phyloP scores from a whole-genome alignment of 164 flowering plant genomes.

The Tetracentron sinense region DNA sequence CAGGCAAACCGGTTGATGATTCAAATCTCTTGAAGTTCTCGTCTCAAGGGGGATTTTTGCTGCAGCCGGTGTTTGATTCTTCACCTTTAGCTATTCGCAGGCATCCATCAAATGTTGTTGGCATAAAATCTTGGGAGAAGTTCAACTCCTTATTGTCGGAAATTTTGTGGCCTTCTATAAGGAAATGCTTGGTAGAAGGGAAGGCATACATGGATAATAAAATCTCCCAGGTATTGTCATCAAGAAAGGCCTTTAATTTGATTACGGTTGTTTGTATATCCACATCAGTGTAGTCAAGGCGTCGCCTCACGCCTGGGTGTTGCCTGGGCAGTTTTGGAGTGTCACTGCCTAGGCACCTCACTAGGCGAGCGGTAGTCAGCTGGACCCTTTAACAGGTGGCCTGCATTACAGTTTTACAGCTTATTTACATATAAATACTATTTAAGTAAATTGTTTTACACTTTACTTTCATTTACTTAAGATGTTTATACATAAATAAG shows the following conservation, averaged over 20 bases:
- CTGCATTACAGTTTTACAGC: no score
- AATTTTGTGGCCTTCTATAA: conserved; percentile 57
- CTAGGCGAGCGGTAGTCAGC: no score
- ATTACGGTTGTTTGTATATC: no score
- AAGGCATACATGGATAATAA: conserved; percentile 54
- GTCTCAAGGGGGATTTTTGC: conserved; percentile 80
- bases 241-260: neutral
- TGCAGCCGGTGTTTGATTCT: conserved; percentile 48
- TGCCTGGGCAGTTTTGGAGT: no score
- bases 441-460: no score
- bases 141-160: conserved; percentile 50
- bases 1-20: conserved; percentile 21
- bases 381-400: no score
- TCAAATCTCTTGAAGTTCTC: conserved; percentile 30
- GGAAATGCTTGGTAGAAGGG: conserved; percentile 70
- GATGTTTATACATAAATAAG: no score
- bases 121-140: conserved; percentile 32
- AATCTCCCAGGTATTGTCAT: conserved; percentile 60
- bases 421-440: no score
- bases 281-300: no score
- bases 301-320: no score
- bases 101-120: conserved; percentile 21
- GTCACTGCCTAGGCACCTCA: no score
- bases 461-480: no score
- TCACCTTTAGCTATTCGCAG: conserved; percentile 12